A percentile compares a stretch with the other conserved stretches of the same genome.
Evolutionary conservation across 352 stramenopile species (phyloP).

Genomic region (Phytopythium oedochilum): DNA sequence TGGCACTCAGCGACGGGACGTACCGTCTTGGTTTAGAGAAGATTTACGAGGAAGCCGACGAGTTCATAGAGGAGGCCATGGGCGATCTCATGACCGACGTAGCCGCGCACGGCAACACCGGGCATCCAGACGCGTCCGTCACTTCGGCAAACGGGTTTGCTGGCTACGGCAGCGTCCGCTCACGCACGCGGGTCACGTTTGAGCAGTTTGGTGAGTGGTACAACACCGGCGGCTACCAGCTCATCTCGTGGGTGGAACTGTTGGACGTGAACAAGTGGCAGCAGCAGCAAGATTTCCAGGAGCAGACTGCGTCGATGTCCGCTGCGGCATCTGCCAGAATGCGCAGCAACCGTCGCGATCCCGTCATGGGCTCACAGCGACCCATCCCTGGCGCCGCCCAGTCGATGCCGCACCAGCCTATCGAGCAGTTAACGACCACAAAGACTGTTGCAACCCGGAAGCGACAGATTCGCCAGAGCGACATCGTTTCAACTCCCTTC

Average conservation of each 20-base stretch:
- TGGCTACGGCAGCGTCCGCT: constrained; percentile 61
- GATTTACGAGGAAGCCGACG: constrained; percentile 82
- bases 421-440: constrained; percentile 35
- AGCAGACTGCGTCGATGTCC: constrained; percentile 30
- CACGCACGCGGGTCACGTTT: constrained; percentile 78
- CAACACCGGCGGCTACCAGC: constrained; percentile 74
- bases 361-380: constrained; percentile 55
- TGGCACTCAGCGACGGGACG: constrained; percentile 81
- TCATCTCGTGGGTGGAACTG: constrained; percentile 85
- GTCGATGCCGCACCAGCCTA: constrained; percentile 31
- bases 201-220: constrained; percentile 91
- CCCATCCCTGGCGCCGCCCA: constrained; percentile 28
- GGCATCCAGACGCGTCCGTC: constrained; percentile 22
- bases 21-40: constrained; percentile 82
- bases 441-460: constrained; percentile 49
- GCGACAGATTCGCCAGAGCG: constrained; percentile 74
- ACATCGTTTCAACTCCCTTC: constrained; percentile 76
- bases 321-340: constrained; percentile 17
- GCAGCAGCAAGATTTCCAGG: constrained; percentile 67
- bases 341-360: constrained; percentile 17
- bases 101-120: constrained; percentile 35
- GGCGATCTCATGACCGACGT: constrained; percentile 83
- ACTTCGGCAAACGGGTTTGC: constrained; percentile 25
- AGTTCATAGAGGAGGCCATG: constrained; percentile 85
- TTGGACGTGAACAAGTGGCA: constrained; percentile 83